Conservation (phyloP, 2,329 filamentous ascomycete species). For the Parastagonospora avenae region DNA sequence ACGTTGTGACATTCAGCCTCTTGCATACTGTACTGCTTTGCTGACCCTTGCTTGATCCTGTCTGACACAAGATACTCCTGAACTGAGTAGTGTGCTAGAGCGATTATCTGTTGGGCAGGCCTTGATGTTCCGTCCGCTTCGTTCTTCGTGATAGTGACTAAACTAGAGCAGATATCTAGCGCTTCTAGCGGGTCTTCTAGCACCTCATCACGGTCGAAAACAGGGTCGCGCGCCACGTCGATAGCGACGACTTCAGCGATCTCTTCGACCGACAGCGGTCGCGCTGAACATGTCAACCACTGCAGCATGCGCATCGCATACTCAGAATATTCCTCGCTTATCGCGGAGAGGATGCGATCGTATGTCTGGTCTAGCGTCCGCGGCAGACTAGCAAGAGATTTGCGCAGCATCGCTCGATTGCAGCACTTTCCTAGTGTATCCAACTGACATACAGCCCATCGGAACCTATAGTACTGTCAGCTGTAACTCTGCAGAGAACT, state of each 20-base stretch:
- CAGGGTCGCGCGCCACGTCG: conserved; percentile 14
- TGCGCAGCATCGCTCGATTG: conserved; percentile 15
- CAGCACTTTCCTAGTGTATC: conserved; percentile 19
- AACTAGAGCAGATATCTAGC: not conserved
- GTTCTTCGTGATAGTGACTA: conserved; percentile 8
- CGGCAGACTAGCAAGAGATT: conserved; percentile 20
- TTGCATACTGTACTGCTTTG: conserved; percentile 29
- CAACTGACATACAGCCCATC: conserved; percentile 28
- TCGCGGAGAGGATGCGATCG: conserved; percentile 23
- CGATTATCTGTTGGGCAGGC: conserved; percentile 7
- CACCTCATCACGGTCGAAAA: not conserved
- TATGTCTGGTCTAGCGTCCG: conserved; percentile 29
- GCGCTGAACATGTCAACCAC: conserved; percentile 13
- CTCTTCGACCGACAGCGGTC: conserved; percentile 15
- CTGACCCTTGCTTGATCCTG: conserved; percentile 25
- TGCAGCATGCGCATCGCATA: conserved; percentile 14
- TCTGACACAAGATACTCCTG: conserved; percentile 42
- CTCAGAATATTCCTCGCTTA: too few species aligned
- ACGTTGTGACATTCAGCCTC: conserved; percentile 19
- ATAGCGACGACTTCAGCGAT: conserved; percentile 15
- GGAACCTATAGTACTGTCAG: conserved; percentile 23
- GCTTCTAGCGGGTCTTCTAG: not conserved
- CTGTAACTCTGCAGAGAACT: conserved; percentile 4
- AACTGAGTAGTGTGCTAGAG: conserved; percentile 43
- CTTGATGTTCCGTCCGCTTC: not conserved